Base-by-base conservation (phyloP, 805 yeast genomes). In the Saturnispora mendoncae region DNA sequence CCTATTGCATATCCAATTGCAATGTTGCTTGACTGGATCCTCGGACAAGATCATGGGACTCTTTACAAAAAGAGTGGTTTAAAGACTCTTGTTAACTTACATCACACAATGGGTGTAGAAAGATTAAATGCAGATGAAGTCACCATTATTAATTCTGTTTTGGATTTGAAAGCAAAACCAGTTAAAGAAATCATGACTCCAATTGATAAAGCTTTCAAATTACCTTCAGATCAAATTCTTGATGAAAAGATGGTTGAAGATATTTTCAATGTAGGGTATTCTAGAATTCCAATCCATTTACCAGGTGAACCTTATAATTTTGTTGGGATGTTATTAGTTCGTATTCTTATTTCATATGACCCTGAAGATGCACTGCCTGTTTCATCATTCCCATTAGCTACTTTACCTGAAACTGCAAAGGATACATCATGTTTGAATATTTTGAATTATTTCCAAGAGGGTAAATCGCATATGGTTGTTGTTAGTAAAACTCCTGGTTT, bases 31-130 rank as follows among this genome's bases (percentile, higher is more conserved):
- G 98, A 90, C 62, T 70, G 73, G 53, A 71, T 81, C 28, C 68
- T 90, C 27, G 98, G 98, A 41, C 94, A 90, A 64, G 95, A 86
- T 62, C 97, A 90, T 61, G 97, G 98, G 26, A 87, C 95, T 2
- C 76, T 90, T 31, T 90, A 90, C 66, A 86, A 85, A 58, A 86
- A 85, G 60, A 80, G 86, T 6, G 97, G 97, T 1, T 74, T 90
- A 54, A 90, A 92, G 63, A 85, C 97, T 2, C 71, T 90, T 51
- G 98, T 90, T 40, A 85, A 95, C 3, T 67, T 90, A 51, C 98
- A 90, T 60, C 77, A 82, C 54, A 85, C 94, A 17, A 86, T 88
- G 92, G 97, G 96, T 40, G 94, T 83, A 6, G 97, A 92, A 61
- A 69, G 96, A 45, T 73, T 90, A 49, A 88, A 87, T 57, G 81